Conservation (phyloP, 208 protist species). For the Sergeia podlipaevii region DNA sequence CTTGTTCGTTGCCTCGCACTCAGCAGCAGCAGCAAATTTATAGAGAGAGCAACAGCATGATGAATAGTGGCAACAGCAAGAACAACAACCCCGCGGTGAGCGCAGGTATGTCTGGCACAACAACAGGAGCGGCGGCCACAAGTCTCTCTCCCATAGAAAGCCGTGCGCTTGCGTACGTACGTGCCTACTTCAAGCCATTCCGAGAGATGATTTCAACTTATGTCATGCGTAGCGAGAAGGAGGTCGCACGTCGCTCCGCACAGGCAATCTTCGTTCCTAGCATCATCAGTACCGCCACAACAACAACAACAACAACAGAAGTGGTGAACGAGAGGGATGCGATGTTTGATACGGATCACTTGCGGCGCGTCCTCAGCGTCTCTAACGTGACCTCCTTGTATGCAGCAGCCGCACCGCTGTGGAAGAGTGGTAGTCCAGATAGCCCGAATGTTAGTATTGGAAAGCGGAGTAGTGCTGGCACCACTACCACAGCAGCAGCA, state of each 20-base stretch:
- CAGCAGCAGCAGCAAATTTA: conserved; percentile 17
- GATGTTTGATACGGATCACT: no score
- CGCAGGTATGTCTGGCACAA: neutral
- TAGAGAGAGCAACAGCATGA: no score
- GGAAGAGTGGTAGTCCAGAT: no score
- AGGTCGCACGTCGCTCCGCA: conserved; percentile 47
- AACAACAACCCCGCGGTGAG: neutral
- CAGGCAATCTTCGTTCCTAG: conserved; percentile 36
- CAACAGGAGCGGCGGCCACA: neutral
- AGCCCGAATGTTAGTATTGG: no score
- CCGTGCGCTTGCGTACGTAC: conserved; percentile 37
- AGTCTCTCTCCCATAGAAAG: conserved; percentile 32
- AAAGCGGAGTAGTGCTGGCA: conserved; percentile 1
- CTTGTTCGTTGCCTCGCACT: no score
- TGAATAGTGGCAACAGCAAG: neutral
- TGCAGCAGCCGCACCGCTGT: no score
- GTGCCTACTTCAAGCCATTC: conserved; percentile 26
- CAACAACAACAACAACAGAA: no score
- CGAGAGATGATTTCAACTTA: conserved; percentile 35
- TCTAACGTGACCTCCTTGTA: no score
- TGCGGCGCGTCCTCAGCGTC: no score
- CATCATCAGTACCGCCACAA: no score
- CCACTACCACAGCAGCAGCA: neutral
- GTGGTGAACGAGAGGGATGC: no score
- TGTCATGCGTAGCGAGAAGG: conserved; percentile 55